These are phyloP conservation scores for Claviceps fusiformis DNA, from an alignment of 2,329 filamentous ascomycete genomes.

Conservation along the genomic window DNA sequence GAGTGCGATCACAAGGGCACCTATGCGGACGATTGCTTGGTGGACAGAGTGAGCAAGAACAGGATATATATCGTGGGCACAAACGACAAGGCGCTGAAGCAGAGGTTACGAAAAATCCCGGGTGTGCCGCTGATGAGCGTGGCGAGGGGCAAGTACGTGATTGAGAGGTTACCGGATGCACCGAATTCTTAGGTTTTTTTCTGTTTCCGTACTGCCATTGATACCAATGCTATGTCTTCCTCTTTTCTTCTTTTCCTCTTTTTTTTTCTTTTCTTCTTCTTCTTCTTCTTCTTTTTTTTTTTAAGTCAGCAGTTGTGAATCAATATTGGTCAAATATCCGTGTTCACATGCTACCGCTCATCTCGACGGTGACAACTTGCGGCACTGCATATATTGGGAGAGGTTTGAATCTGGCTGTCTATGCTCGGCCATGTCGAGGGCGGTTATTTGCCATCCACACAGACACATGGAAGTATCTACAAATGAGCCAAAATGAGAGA, in stretches of 20 bases:
- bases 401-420: no score
- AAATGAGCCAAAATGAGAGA: no score
- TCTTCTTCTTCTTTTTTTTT: neutral
- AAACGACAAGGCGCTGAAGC: slow-evolving; percentile 67
- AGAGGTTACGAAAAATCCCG: slow-evolving; percentile 60
- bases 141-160: slow-evolving; percentile 80
- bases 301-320: no score
- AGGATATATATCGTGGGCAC: slow-evolving; percentile 69
- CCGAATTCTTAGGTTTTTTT: slow-evolving; percentile 37
- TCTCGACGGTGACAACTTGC: no score
- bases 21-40: slow-evolving; percentile 72
- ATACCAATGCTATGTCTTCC: neutral
- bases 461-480: no score
- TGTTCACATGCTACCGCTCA: no score
- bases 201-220: neutral
- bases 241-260: neutral
- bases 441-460: no score
- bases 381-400: no score
- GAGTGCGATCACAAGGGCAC: slow-evolving; percentile 82
- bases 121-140: slow-evolving; percentile 66
- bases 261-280: no score
- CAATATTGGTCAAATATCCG: no score
- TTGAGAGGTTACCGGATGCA: slow-evolving; percentile 79
- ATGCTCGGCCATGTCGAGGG: no score
- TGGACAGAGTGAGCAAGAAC: slow-evolving; percentile 59